These are phyloP conservation scores for Ceratobasidium sp. DNA, from an alignment of 1,284 basidiomycete species.

Conservation along the genomic window DNA sequence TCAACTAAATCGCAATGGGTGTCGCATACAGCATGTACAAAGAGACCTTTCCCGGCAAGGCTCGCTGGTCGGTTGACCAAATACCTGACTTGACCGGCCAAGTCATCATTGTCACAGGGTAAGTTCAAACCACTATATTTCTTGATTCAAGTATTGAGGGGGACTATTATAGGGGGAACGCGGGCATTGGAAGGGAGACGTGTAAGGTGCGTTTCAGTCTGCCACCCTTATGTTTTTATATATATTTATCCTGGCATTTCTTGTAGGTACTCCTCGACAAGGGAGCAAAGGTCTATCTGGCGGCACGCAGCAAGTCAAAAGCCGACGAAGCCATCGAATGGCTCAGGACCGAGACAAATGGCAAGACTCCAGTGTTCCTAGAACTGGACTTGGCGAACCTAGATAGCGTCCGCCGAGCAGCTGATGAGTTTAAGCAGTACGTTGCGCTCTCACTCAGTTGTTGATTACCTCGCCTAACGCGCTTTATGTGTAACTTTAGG, in stretches of 20 bases:
- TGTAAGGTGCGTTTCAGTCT: conserved; percentile 22
- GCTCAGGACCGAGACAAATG: conserved; percentile 59
- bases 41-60: conserved; percentile 47
- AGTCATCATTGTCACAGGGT: conserved; percentile 56
- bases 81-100: conserved; percentile 51
- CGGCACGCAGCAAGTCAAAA: conserved; percentile 64
- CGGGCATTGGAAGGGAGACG: conserved; percentile 50
- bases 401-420: conserved; percentile 65
- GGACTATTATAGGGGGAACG: conserved; percentile 40
- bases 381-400: conserved; percentile 72
- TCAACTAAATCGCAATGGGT: conserved; percentile 12
- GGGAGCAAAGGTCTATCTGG: conserved; percentile 76
- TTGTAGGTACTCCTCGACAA: conserved; percentile 65
- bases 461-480: not conserved
- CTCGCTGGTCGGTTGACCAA: conserved; percentile 46
- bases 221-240: too few relatives aligned
- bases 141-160: too few relatives aligned
- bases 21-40: conserved; percentile 24
- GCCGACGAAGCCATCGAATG: conserved; percentile 63
- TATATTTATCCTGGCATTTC: not conserved
- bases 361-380: conserved; percentile 65
- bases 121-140: too few relatives aligned
- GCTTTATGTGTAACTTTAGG: conserved; percentile 51
- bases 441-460: conserved; percentile 45
- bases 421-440: conserved; percentile 65